A percentile compares a stretch with the other conserved stretches of the same genome.
Evolutionary conservation across 305 asterid species (phyloP).

Genomic region (Solanum hybrid): DNA sequence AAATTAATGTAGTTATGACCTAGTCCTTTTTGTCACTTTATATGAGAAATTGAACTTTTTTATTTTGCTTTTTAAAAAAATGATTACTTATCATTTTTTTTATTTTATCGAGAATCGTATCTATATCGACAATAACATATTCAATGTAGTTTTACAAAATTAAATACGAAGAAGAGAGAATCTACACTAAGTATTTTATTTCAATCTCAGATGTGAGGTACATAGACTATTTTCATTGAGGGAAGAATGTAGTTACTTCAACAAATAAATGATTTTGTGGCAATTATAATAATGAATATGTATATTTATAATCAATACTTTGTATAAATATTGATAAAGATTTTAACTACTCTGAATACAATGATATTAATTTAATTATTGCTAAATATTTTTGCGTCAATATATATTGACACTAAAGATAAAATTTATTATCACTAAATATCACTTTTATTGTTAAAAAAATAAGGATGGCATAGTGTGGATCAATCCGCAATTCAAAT

Average conservation of each 20-base stretch:
- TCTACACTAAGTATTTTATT: not conserved
- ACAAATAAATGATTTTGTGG: not conserved
- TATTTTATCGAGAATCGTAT: not conserved
- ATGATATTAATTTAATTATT: too few relatives aligned
- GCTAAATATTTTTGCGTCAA: not conserved
- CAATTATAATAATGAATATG: not conserved
- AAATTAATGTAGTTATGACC: not conserved
- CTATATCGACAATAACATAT: not conserved
- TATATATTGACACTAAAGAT: not conserved
- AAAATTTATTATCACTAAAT: not conserved
- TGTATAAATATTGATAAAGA: too few relatives aligned
- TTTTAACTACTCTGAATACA: not conserved
- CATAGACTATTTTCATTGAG: not conserved
- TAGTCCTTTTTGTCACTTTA: not conserved
- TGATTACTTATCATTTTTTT: too few relatives aligned
- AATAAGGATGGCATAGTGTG: not conserved
- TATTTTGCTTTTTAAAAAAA: not conserved
- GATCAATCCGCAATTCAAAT: not conserved
- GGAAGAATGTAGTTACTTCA: not conserved
- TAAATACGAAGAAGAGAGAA: too few relatives aligned
- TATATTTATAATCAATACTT: too few relatives aligned
- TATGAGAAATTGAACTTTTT: not conserved
- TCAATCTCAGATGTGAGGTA: not conserved
- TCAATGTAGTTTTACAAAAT: too few relatives aligned
- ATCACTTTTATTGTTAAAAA: too few relatives aligned